Conservation (phyloP, 2,329 filamentous ascomycete genomes). For the Fusarium pseudonygamai region DNA sequence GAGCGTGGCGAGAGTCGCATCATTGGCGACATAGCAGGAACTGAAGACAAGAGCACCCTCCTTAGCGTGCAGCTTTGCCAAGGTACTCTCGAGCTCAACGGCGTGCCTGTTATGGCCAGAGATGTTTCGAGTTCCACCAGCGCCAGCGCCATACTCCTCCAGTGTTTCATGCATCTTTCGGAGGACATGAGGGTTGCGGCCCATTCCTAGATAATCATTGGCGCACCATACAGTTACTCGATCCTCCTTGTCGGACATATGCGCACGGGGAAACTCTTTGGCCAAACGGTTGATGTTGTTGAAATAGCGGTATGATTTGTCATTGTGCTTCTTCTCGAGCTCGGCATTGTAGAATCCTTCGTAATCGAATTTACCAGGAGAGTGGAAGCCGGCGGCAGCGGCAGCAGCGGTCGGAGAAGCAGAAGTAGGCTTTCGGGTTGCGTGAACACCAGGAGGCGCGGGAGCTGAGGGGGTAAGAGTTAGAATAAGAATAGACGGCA, state of each 20-base stretch:
- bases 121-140: conserved; percentile 95
- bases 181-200: conserved; percentile 86
- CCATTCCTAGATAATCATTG: conserved; percentile 99
- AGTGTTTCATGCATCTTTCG: conserved; percentile 94
- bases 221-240: conserved; percentile 98
- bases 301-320: conserved; percentile 99
- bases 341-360: conserved; percentile 87
- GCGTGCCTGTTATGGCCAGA: conserved; percentile 98
- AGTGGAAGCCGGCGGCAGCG: conserved; percentile 41
- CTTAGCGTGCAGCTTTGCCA: conserved; percentile 91
- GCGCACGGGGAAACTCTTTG: conserved; percentile 93
- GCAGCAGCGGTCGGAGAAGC: conserved; percentile 35
- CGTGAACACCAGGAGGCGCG: conserved; percentile 37
- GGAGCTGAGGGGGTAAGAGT: conserved; percentile 25
- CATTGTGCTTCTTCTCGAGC: conserved; percentile 98
- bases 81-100: conserved; percentile 79
- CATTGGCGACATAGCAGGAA: conserved; percentile 98
- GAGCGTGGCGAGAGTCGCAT: conserved; percentile 95
- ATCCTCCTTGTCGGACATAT: conserved; percentile 85
- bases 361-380: conserved; percentile 81
- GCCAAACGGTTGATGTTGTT: conserved; percentile 99
- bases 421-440: conserved; percentile 37
- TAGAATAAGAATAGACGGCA: conserved; percentile 9
- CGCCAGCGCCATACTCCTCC: conserved; percentile 93
- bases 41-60: conserved; percentile 94